Conservation (phyloP, 805 yeast species). For the Teunomyces kruisii region DNA sequence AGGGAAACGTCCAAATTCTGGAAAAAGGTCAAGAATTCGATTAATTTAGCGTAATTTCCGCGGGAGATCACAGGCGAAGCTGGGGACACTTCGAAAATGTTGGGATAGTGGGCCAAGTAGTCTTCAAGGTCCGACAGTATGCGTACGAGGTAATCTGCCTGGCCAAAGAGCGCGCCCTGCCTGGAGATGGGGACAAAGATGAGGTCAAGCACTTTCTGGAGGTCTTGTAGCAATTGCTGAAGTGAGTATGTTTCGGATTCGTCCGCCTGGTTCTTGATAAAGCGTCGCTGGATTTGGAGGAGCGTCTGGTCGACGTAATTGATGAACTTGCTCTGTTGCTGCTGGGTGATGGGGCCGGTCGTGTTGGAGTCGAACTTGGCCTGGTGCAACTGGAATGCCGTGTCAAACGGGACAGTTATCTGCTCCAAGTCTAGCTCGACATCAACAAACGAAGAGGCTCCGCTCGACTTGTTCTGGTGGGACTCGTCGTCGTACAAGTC, state of each 20-base stretch:
- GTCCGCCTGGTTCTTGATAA: constrained; percentile 42
- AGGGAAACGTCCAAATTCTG: constrained; percentile 37
- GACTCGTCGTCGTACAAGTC: constrained; percentile 29
- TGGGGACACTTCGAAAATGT: constrained; percentile 12
- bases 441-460: constrained; percentile 5
- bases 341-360: not conserved
- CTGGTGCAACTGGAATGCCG: constrained; percentile 17
- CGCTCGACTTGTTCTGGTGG: not conserved
- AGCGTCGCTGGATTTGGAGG: constrained; percentile 54
- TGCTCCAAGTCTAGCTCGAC: constrained; percentile 7
- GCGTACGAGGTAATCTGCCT: constrained; percentile 58
- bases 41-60: constrained; percentile 12
- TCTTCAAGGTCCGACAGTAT: constrained; percentile 70
- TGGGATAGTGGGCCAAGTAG: constrained; percentile 42
- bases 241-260: constrained; percentile 21
- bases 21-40: constrained; percentile 24
- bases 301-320: constrained; percentile 55
- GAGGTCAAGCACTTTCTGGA: constrained; percentile 50
- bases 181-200: constrained; percentile 58
- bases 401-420: constrained; percentile 31
- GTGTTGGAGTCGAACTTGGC: constrained; percentile 10
- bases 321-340: constrained; percentile 57
- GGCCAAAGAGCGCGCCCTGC: constrained; percentile 48
- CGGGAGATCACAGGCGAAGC: constrained; percentile 6
- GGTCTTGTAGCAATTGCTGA: constrained; percentile 41